These are phyloP conservation scores for Vinca minor DNA, from an alignment of 257 asterid species.

Conservation along the genomic window DNA sequence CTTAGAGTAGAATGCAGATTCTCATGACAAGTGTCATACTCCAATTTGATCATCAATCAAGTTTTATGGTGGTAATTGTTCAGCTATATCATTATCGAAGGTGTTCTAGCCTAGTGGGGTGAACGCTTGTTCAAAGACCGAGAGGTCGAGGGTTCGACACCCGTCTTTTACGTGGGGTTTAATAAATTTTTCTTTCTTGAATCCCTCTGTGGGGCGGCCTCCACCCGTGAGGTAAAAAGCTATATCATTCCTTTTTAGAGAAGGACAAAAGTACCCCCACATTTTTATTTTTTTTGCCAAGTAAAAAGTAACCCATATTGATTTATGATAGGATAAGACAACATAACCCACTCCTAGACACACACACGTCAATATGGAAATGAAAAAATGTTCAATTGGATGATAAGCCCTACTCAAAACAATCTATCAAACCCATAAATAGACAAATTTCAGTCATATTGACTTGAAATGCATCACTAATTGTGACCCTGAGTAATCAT, in stretches of 20 bases:
- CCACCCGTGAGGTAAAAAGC: no score
- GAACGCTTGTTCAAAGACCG: no score
- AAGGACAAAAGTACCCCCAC: no score
- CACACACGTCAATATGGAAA: not conserved
- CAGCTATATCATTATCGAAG: no score
- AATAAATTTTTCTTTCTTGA: no score
- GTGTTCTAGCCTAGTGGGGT: no score
- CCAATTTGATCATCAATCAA: constrained; percentile 20
- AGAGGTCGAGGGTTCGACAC: no score
- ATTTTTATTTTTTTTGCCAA: no score
- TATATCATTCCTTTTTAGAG: constrained; percentile 28
- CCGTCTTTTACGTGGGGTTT: no score
- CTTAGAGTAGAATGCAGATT: constrained; percentile 7
- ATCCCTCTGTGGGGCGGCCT: no score
- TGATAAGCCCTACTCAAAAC: not conserved
- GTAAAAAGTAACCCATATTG: constrained; percentile 15
- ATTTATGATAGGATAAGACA: constrained; percentile 15
- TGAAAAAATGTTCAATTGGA: not conserved
- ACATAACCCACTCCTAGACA: constrained; percentile 5
- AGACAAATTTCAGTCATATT: not conserved
- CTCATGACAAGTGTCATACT: constrained; percentile 15
- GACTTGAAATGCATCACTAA: constrained; percentile 1
- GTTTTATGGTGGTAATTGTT: constrained; percentile 28
- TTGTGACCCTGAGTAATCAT: not conserved
- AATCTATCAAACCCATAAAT: not conserved